Base-by-base conservation (phyloP, 1,139 yeast genomes). In the Hemisphaericaspora lyxosophila region DNA sequence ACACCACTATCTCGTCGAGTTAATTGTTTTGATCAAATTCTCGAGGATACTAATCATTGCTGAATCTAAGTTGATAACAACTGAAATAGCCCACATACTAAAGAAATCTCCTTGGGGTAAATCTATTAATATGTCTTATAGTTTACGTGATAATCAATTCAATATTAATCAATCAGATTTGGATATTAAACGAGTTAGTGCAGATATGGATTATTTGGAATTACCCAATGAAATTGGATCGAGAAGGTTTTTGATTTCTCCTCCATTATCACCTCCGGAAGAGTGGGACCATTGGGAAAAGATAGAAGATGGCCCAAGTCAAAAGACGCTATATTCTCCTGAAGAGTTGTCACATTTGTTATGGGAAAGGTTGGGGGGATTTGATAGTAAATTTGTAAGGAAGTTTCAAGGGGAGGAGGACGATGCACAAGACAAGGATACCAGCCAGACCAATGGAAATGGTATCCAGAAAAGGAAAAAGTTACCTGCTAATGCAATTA, bases 241-340 rank as follows among this genome's bases (percentile, higher is more conserved):
- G 34, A 56, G 63, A 34, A 47, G 76, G 20, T 71, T 70, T 40
- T 64, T 71, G 36, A 71, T 71, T 19, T 68, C 73, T 18, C 77
- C 77, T 1, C 77, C 77, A 5, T 48, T 64, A n/a, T 68, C 74
- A 7, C 77, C 77, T 1, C 75, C 70, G 2, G 54, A 68, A 0
- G 77, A 67, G 36, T 71, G 77, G 77, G 64, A 70, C 45, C 67
- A 68, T 42, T 71, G 71, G 70, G 64, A 63, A 38, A 64, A 54
- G 38, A 64, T 57, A 0, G 77, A 71, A 47, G 76, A 69, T 14
- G 70, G 71, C 0, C 77, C 77, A 2, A 64, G 65, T 41, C 51
- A 55, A 33, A 56, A 59, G 37, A 42, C 74, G 1, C 55, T 70
- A 1, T 57, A 58, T 36, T 59, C 73, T n/a, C 70, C 73, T 0